phyloP scores from a whole-genome alignment of 2,329 filamentous ascomycete species.

The Sclerotinia subarctica region DNA sequence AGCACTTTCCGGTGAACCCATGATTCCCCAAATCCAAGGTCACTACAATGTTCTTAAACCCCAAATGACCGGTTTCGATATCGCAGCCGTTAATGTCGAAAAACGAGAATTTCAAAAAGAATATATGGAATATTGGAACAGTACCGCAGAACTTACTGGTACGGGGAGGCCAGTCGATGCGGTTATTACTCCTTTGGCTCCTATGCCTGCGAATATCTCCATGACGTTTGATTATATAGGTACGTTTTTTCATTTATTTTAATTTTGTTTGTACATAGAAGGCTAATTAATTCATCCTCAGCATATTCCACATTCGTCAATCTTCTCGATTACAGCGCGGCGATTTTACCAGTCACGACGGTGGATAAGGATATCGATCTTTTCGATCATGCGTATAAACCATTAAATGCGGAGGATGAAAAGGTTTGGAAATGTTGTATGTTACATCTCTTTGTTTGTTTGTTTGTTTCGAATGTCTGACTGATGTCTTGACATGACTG shows the following conservation, averaged over 20 bases:
- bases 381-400: conserved; percentile 27
- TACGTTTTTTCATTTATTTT: not conserved
- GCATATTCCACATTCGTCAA: conserved; percentile 19
- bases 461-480: too few species aligned
- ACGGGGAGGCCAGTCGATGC: conserved; percentile 51
- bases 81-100: conserved; percentile 44
- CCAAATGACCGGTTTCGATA: conserved; percentile 36
- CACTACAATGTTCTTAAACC: conserved; percentile 37
- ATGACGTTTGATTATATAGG: conserved; percentile 17
- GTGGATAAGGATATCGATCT: conserved; percentile 43
- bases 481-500: not conserved
- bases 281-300: too few species aligned
- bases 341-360: conserved; percentile 45
- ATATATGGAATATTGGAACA: conserved; percentile 53
- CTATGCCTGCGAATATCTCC: conserved; percentile 31
- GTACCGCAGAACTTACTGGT: conserved; percentile 29
- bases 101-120: conserved; percentile 54
- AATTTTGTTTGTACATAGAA: not conserved
- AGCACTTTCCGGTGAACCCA: conserved; percentile 52
- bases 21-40: conserved; percentile 32
- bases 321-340: conserved; percentile 34
- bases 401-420: conserved; percentile 35
- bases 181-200: conserved; percentile 49
- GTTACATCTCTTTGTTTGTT: conserved; percentile 8
- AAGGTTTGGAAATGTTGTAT: conserved; percentile 36